Evolutionary conservation across 2,329 filamentous ascomycete genomes (phyloP), one percentile per base, ranked within the genome.

Genomic region (Madurella fahalii): DNA sequence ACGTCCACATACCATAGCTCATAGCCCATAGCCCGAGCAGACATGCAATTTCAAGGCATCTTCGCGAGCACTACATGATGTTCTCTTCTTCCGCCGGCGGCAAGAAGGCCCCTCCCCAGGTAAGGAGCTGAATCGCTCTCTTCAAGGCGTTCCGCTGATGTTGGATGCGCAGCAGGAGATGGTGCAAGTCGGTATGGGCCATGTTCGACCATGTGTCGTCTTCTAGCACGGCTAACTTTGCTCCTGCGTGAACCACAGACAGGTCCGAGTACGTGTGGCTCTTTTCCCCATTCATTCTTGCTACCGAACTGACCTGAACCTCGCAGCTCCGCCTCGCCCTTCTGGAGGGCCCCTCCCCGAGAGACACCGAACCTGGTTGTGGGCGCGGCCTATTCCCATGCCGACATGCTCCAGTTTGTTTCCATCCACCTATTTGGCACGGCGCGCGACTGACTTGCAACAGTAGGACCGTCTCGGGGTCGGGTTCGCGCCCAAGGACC

Each of bases 311-410:
- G 63, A 61, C 59, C 59, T 58, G 16, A 17, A 47, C 9, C 37
- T 61, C 75, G 71, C 71, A 95, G 91, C 71, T 87, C 89, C 64
- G 80, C 83, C 60, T 94, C 93, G 63, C 90, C 93, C 5, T 97
- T 99, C 74, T 97, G 93, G 93, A 72, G 72, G 78, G 79, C 80
- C 70, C 75, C 82, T 72, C 72, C 75, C 69, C 72, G 77, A 75
- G 73, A 82, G 56, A 70, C 73, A 67, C 66, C 84, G 48, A 83
- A 78, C 65, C 82, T 93, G 58, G 89, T 99, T 37, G 88, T 97
- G 56, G 94, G 94, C 63, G 94, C 94, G 53, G 87, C 92, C 44
- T 99, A 99, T 70, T 97, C 94, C 13, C 94, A 99, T 72, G 90
- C 93, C 30, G 92, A 97, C 73, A 90, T 96, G 68, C 79, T 96